These are phyloP conservation scores for Actinomortierella ambigua DNA, from an alignment of 371 early-diverging fungal species.

Conservation along the genomic window DNA sequence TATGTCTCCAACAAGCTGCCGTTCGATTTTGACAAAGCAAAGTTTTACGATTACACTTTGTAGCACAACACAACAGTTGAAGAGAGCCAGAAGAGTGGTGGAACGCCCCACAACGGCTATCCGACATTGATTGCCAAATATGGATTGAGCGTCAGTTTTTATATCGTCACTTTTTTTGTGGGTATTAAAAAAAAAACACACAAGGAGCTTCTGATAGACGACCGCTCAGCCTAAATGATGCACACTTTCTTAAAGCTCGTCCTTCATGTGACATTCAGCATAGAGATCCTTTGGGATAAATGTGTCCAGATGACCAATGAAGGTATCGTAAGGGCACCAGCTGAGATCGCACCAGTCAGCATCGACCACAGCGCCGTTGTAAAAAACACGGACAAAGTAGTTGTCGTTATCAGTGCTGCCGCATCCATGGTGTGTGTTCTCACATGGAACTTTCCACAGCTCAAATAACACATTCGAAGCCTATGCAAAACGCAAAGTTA, in stretches of 20 bases:
- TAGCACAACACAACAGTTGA: constrained; percentile 13
- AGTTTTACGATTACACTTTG: no score
- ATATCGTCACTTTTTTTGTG: no score
- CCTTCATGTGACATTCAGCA: constrained; percentile 22
- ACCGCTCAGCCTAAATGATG: no score
- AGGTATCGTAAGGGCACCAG: constrained; percentile 52
- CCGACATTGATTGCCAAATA: no score
- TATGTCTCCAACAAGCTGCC: no score
- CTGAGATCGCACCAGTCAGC: constrained; percentile 57
- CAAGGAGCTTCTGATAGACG: no score
- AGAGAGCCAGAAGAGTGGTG: constrained; percentile 29
- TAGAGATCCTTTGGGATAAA: constrained; percentile 45
- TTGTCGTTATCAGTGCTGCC: constrained; percentile 12
- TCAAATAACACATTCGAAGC: constrained; percentile 60
- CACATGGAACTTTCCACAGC: constrained; percentile 50
- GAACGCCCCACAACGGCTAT: constrained; percentile 29
- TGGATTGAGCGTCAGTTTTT: no score
- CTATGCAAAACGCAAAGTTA: constrained; percentile 7
- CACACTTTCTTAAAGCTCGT: no score
- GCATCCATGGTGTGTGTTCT: constrained; percentile 3
- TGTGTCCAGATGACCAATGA: constrained; percentile 38
- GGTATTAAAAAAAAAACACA: no score
- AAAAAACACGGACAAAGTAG: constrained; percentile 55
- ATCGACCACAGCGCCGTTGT: constrained; percentile 53
- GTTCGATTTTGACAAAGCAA: no score